Conservation (phyloP, 495 filamentous ascomycete genomes). For the Neurospora intermedia region DNA sequence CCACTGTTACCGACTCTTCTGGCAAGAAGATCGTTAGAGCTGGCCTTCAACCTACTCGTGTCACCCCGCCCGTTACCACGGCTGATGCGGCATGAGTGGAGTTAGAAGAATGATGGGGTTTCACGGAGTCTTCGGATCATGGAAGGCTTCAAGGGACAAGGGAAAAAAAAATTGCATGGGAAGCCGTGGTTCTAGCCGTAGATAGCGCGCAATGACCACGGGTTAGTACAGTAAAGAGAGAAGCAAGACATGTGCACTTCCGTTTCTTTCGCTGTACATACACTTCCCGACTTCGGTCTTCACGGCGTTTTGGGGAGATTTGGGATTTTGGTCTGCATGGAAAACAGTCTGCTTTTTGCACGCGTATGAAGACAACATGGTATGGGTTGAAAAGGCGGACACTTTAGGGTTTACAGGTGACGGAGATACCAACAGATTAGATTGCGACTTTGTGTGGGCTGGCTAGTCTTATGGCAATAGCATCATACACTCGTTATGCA, state of each 20-base stretch:
- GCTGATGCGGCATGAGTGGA: conserved; percentile 58
- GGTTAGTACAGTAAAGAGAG: neutral
- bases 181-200: neutral
- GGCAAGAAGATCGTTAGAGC: conserved; percentile 83
- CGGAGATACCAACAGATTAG: neutral
- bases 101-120: neutral
- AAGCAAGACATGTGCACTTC: neutral
- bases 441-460: neutral
- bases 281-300: neutral
- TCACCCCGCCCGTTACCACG: conserved; percentile 56
- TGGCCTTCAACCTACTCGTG: conserved; percentile 80
- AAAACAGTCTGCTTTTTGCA: neutral
- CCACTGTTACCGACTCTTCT: conserved; percentile 66
- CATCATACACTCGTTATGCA: neutral
- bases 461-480: neutral
- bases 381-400: neutral
- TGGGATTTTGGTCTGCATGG: neutral
- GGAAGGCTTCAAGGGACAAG: neutral
- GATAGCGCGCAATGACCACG: neutral
- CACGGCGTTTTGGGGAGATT: neutral
- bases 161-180: neutral
- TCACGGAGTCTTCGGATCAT: neutral
- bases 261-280: neutral
- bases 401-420: neutral
- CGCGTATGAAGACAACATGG: neutral